These are phyloP conservation scores for Xylaria bambusicola DNA, from an alignment of 495 filamentous ascomycete species.

Conservation along the genomic window DNA sequence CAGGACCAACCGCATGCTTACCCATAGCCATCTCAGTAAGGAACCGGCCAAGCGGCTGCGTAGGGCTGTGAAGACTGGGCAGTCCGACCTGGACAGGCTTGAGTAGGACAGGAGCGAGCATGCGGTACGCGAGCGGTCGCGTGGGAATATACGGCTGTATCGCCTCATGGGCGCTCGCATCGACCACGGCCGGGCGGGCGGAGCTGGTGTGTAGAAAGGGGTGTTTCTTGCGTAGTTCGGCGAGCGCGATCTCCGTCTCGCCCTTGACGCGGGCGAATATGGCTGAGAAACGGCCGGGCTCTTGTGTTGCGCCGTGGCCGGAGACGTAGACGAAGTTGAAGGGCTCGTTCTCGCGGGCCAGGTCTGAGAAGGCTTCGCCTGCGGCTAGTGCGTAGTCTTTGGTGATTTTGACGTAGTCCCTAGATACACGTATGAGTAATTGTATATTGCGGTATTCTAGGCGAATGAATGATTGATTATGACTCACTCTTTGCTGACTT, in stretches of 20 bases:
- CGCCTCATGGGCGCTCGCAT: constrained; percentile 46
- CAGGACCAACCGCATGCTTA: constrained; percentile 23
- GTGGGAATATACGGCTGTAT: constrained; percentile 51
- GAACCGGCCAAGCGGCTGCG: constrained; percentile 41
- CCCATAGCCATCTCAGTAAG: constrained; percentile 63
- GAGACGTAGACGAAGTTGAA: constrained; percentile 75
- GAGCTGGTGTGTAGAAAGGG: constrained; percentile 50
- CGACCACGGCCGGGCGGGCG: constrained; percentile 57
- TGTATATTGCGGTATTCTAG: background rate
- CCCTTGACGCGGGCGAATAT: constrained; percentile 66
- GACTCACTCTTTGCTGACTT: constrained; percentile 61
- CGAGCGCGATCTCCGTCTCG: constrained; percentile 57
- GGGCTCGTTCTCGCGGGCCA: constrained; percentile 43
- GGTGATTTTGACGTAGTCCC: constrained; percentile 69
- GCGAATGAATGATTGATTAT: background rate
- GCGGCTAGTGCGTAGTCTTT: constrained; percentile 63
- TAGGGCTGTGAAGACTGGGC: constrained; percentile 43
- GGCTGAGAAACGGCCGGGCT: constrained; percentile 53
- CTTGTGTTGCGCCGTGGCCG: constrained; percentile 54
- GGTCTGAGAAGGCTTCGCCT: constrained; percentile 59
- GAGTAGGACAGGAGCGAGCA: constrained; percentile 24
- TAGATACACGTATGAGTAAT: constrained; percentile 29
- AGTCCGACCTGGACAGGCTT: constrained; percentile 14
- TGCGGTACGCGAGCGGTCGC: constrained; percentile 10
- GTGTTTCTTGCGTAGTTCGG: constrained; percentile 37